Base-by-base conservation (phyloP, 148 eudicot genomes). In the Rhododendron henanense region DNA sequence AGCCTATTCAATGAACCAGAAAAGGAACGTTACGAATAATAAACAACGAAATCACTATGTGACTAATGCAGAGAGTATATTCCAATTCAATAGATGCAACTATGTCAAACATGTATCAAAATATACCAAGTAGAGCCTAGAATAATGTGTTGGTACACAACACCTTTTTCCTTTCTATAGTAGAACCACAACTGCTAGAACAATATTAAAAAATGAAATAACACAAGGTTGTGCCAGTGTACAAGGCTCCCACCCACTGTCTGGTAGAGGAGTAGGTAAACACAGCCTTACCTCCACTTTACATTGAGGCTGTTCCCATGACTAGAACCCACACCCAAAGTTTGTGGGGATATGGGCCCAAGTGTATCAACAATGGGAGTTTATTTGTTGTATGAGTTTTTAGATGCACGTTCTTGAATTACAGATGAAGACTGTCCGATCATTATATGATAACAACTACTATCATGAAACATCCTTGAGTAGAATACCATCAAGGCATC, bases 1-100 rank as follows among this genome's bases (percentile, higher is more conserved):
- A 23, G 89, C 92, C 95, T 63, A 85, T 88, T 94, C 97, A 95
- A 83, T 9, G 63, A 73, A 51, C 35, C 67, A 88, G 41, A 84
- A 81, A n/a, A 83, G 33, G 76, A 69, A 23, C 13, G 2, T 65
- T 28, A 79, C 69, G n/a, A 35, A 37, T 75, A 75, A 39, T 16
- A 75, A 75, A 35, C 47, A 23, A 15, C 11, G 10, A 71, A 71
- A 71, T 71, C 39, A 71, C 18, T 55, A 50, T 19, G 33, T 65
- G 14, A 31, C 14, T 28, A 71, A 11, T 14, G 37, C 37, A 25
- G 5, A 25, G 21, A 63, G 2, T 63, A 21, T 63, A 63, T 63
- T 21, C 11, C 25, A 21, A n/a, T 65, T 10, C 73, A 23, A 13
- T 31, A 31, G 37, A 4, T 9, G 10, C 76, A 71, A 10, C 16